These are phyloP conservation scores for Trichoderma sp. DNA, from an alignment of 2,329 filamentous ascomycete species.

Conservation along the genomic window DNA sequence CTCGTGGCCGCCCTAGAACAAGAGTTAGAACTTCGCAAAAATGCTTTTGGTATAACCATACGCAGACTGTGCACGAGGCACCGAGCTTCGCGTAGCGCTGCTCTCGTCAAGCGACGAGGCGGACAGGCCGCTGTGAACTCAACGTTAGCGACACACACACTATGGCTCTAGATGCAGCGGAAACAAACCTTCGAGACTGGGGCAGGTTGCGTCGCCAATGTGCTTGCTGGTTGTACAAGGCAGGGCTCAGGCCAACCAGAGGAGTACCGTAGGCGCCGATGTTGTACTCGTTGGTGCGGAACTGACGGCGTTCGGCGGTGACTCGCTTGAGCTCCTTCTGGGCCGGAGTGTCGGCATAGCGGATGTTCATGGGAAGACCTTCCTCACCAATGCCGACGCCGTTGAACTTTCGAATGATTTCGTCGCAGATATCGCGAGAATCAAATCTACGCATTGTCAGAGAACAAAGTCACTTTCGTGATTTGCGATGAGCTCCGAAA, in stretches of 20 bases:
- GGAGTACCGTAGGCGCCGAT: constrained; percentile 68
- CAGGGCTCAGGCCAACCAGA: constrained; percentile 56
- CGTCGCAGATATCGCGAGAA: constrained; percentile 82
- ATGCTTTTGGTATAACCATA: constrained; percentile 39
- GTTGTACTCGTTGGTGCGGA: constrained; percentile 94
- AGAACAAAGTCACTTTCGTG: background rate
- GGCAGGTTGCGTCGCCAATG: constrained; percentile 43
- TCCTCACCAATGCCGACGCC: constrained; percentile 76
- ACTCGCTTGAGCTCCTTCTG: constrained; percentile 97
- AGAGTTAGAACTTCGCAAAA: constrained; percentile 41
- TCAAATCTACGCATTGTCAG: constrained; percentile 61
- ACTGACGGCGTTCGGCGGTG: constrained; percentile 91
- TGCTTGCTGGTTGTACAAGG: constrained; percentile 43
- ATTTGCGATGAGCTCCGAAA: background rate
- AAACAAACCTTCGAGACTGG: constrained; percentile 39
- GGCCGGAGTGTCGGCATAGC: constrained; percentile 93
- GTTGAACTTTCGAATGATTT: constrained; percentile 84
- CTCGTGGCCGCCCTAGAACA: constrained; percentile 43
- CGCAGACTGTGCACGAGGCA: constrained; percentile 42
- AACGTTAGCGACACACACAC: constrained; percentile 18
- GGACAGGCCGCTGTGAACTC: constrained; percentile 34
- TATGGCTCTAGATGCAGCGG: background rate
- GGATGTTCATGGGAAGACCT: constrained; percentile 84
- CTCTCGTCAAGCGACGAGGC: constrained; percentile 38
- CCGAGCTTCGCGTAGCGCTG: constrained; percentile 38